A percentile compares a stretch with the other conserved stretches of the same genome.
phyloP scores from a whole-genome alignment of 192 early-diverging fungal genomes.

The Coemansia asiatica region DNA sequence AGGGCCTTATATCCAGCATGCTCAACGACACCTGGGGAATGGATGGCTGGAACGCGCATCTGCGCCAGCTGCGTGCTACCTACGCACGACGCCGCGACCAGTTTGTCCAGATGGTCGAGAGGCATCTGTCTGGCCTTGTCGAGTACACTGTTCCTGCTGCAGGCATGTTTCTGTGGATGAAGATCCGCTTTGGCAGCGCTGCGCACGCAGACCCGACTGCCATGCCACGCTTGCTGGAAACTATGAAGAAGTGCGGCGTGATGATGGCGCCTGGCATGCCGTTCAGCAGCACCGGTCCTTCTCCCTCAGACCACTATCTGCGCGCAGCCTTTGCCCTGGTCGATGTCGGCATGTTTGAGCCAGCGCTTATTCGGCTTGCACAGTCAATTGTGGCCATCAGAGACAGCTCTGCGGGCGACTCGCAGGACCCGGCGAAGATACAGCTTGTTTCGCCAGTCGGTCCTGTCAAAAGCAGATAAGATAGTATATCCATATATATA shows the following conservation, averaged over 20 bases:
- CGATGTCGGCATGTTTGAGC: conserved; percentile 51
- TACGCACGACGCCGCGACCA: conserved; percentile 71
- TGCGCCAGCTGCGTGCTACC: conserved; percentile 62
- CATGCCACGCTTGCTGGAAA: conserved; percentile 36
- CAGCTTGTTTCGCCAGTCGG: neutral
- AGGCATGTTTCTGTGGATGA: conserved; percentile 93
- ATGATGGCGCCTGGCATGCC: conserved; percentile 54
- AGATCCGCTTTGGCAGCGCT: conserved; percentile 45
- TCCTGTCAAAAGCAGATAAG: too few relatives aligned
- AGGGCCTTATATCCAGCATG: conserved; percentile 70
- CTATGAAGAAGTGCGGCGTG: conserved; percentile 50
- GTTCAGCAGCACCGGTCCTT: conserved; percentile 24
- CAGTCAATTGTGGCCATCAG: conserved; percentile 33
- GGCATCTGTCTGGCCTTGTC: conserved; percentile 61
- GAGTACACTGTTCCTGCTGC: conserved; percentile 62
- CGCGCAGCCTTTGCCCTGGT: conserved; percentile 50
- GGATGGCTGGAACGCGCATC: conserved; percentile 76
- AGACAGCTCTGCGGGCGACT: neutral
- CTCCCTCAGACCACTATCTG: conserved; percentile 26
- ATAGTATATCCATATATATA: too few relatives aligned
- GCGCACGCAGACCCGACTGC: conserved; percentile 20
- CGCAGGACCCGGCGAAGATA: neutral
- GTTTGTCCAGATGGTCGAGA: conserved; percentile 65
- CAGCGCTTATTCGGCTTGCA: conserved; percentile 42
- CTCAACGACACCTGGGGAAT: conserved; percentile 76